Conservation (phyloP, 352 stramenopile species). For the Phytophthora tubulina region DNA sequence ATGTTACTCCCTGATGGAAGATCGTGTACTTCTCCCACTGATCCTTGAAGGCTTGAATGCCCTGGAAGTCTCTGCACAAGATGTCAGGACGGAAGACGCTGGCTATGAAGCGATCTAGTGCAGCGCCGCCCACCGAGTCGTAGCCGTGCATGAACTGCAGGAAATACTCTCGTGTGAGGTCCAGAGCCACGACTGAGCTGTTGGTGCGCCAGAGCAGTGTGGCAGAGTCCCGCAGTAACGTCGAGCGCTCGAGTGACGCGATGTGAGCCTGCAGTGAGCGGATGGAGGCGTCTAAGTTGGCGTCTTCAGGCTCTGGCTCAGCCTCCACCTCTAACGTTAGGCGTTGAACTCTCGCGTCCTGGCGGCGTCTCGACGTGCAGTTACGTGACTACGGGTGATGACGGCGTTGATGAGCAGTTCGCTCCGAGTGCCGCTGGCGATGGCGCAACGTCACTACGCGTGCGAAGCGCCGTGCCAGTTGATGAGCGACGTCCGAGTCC, state of each 20-base stretch:
- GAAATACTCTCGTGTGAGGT: constrained; percentile 58
- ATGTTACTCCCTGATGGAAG: constrained; percentile 51
- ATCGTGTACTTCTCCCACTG: constrained; percentile 74
- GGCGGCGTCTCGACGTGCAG: constrained; percentile 39
- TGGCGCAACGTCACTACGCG: constrained; percentile 45
- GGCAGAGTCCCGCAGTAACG: constrained; percentile 51
- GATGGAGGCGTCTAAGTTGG: constrained; percentile 48
- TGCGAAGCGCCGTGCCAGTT: constrained; percentile 53
- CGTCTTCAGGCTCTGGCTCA: constrained; percentile 30
- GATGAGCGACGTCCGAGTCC: constrained; percentile 9
- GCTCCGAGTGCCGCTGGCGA: constrained; percentile 3
- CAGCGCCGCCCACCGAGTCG: constrained; percentile 27
- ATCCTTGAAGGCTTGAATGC: constrained; percentile 48
- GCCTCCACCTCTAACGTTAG: constrained; percentile 4
- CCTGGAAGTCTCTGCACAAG: constrained; percentile 60
- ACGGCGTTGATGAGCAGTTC: constrained; percentile 1
- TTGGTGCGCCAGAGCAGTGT: constrained; percentile 54
- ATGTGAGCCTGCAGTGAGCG: constrained; percentile 47
- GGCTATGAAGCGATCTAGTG: constrained; percentile 44
- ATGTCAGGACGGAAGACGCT: constrained; percentile 48
- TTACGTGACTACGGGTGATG: constrained; percentile 35
- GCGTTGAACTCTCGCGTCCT: constrained; percentile 10
- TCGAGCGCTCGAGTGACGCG: constrained; percentile 48
- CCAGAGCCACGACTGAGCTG: constrained; percentile 47
- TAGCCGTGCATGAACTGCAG: constrained; percentile 53